Conservation (phyloP, 2,329 filamentous ascomycete species). For the Pezicula rhizophila region DNA sequence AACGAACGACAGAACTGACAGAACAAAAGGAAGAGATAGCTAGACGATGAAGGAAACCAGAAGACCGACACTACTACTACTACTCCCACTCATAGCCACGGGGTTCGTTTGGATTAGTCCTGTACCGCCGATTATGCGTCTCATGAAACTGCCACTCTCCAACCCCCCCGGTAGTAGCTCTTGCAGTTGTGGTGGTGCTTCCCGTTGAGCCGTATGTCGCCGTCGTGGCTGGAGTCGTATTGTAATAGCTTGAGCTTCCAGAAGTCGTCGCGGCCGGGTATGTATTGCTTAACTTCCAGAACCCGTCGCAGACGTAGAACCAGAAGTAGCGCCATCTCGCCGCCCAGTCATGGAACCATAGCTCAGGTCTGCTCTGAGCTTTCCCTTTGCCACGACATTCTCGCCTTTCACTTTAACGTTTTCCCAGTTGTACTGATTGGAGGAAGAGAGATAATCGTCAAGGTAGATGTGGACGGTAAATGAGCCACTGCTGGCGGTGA, state of each 20-base stretch:
- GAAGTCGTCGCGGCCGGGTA: too few species aligned
- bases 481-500: neutral
- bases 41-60: neutral
- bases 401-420: neutral
- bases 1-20: neutral
- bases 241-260: too few species aligned
- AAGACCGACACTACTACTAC: neutral
- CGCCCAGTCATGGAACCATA: neutral
- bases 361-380: neutral
- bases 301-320: neutral
- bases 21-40: neutral
- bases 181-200: neutral
- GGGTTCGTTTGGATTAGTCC: neutral
- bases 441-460: neutral
- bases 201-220: neutral
- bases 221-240: neutral
- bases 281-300: neutral
- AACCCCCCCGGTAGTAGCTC: neutral
- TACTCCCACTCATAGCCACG: neutral
- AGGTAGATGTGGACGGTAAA: neutral
- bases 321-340: neutral
- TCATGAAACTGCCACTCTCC: neutral
- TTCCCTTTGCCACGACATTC: neutral
- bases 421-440: neutral
- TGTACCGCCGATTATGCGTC: neutral